Base-by-base conservation (phyloP, 495 filamentous ascomycete genomes). In the Trichoderma virens region DNA sequence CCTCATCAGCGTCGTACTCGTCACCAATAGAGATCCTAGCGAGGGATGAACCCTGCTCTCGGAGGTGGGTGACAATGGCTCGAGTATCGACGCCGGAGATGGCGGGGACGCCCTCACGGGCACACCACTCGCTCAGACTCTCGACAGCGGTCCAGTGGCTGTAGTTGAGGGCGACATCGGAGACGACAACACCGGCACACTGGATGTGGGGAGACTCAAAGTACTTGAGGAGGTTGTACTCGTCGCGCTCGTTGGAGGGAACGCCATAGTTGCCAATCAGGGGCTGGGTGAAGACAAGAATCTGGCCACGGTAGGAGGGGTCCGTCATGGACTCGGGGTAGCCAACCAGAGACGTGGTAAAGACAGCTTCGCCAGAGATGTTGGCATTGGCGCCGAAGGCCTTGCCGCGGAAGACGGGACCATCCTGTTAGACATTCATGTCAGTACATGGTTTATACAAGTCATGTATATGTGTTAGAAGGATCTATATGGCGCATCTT, bases 281-380 rank as follows among this genome's bases (percentile, higher is more conserved):
- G n/a, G 94, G 94, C 74, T 96, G 91, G 63, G 94, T 99, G 82
- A 99, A 97, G 71, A 98, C 93, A 70, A 97, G 80, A 65, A 98
- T 98, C 80, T 99, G 95, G 54, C 95, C 95, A 68, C 95, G 92
- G 82, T 99, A 99, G 34, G 94, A 98, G 43, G 94, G 95, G 71
- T 98, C 95, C 72, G 94, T 98, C 85, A 99, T 86, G 54, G 93
- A 97, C 79, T 98, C 95, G 66, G 94, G 94, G 73, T 98, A 98
- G 65, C 91, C 92, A 65, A 97, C 93, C 65, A 93, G 82, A 31
- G 90, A 93, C 62, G 91, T 96, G 66, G 91, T 97, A 85, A 96
- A 96, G 70, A 96, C 92, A 54, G 93, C 92, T 77, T 97, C 92
- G 65, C 92, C 93, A 65, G 89, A 92, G 73, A 94, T 90, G 83